Evolutionary conservation across 2,329 filamentous ascomycete genomes (phyloP).

Genomic region (Plectosphaerella cucumerina): DNA sequence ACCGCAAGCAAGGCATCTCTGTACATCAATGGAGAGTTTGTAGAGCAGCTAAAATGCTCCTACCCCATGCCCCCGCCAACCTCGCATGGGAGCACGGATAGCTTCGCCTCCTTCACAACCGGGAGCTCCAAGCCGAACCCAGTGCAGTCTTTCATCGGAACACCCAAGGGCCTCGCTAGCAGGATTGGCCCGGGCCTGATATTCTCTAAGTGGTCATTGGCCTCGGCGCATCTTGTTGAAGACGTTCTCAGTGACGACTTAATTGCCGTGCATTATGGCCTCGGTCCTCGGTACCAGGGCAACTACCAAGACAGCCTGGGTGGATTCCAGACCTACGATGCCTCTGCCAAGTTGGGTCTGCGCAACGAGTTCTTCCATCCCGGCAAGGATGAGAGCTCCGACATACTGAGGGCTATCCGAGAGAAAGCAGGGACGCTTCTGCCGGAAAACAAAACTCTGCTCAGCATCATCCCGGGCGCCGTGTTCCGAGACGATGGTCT

Average conservation of each 20-base stretch:
- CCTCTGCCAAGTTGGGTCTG: conserved; percentile 84
- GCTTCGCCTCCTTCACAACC: conserved; percentile 65
- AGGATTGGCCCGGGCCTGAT: conserved; percentile 70
- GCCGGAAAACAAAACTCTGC: conserved; percentile 73
- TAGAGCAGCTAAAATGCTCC: conserved; percentile 83
- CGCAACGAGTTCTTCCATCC: conserved; percentile 88
- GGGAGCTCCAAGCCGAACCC: conserved; percentile 55
- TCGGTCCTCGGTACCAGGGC: conserved; percentile 87
- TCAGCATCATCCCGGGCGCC: conserved; percentile 78
- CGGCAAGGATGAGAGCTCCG: conserved; percentile 84
- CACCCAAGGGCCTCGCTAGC: conserved; percentile 80
- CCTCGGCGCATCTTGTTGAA: conserved; percentile 83
- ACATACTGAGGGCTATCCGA: conserved; percentile 84
- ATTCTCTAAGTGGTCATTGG: conserved; percentile 80
- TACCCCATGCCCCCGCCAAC: conserved; percentile 76
- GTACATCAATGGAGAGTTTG: conserved; percentile 90
- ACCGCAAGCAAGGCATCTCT: conserved; percentile 77
- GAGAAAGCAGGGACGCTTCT: conserved; percentile 79
- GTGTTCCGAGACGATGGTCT: conserved; percentile 78
- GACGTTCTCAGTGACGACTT: conserved; percentile 88
- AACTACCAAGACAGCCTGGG: conserved; percentile 97
- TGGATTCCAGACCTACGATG: conserved; percentile 92
- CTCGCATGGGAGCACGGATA: conserved; percentile 58
- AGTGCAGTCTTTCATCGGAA: conserved; percentile 90
- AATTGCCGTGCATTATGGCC: conserved; percentile 82